Base-by-base conservation (phyloP, 164 flowering plant species). In the Chimonanthus salicifolius region DNA sequence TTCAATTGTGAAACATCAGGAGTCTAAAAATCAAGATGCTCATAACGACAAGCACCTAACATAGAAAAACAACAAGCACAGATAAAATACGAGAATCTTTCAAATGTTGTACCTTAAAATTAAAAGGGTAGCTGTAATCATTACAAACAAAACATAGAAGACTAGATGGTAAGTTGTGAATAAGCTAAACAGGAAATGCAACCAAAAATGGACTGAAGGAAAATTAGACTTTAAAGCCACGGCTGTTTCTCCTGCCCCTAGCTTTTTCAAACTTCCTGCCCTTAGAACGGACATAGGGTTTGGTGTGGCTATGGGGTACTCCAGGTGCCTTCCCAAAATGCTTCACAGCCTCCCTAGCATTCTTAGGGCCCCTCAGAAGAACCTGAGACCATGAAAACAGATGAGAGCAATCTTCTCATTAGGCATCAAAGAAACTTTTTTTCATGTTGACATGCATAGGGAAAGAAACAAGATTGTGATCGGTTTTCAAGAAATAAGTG, bases 251-350 rank as follows among this genome's bases (percentile, higher is more conserved):
- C 50, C 74, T 68, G 13, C 83, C 81, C 47, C 83, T 76, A 8
- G 79, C 81, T 54, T 15, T 78, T 49, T 81, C 81, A 76, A 81
- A 81, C 58, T 81, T 81, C 69, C 83, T 68, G 20, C 83, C 83
- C 71, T 78, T 81, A 13, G 83, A 73, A 3, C 83, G 79, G 5
- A 81, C 79, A 64, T 81, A 81, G 4, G 81, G 83, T 65, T 81
- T 81, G 48, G 81, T 74, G 72, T 78, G 79, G 60, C 83, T 76
- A 73, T 76, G 75, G 2, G 83, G 83, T 65, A 81, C 81, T 67
- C 83, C 83, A 16, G 83, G 81, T 47, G 83, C 83, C 60, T 66
- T 75, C 16, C 81, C 83, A 18, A 81, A 81, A 51, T 81, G 81
- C 65, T 81, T 81, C n/a, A 77, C 78, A 10, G 83, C 80, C 58